phyloP scores from a whole-genome alignment of 768 basidiomycete species.

The Suillus americanus region DNA sequence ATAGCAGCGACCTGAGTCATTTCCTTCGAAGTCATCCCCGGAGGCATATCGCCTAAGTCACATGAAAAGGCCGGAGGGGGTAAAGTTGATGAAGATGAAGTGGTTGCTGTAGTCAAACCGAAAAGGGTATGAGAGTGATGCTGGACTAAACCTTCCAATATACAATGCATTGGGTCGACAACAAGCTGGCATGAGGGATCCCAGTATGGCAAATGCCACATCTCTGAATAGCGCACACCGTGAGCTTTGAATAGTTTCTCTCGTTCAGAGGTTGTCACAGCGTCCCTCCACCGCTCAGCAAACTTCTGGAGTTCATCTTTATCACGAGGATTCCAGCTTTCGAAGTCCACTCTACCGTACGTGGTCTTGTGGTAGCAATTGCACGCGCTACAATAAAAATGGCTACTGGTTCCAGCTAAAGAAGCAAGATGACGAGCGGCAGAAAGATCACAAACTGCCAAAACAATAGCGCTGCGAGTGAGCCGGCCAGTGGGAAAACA shows the following conservation, averaged over 20 bases:
- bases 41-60: neutral
- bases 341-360: conserved; percentile 4
- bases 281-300: conserved; percentile 13
- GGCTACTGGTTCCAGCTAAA: conserved; percentile 19
- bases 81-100: too few relatives aligned
- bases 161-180: conserved; percentile 21
- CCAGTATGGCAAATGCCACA: conserved; percentile 21
- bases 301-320: conserved; percentile 8
- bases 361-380: conserved; percentile 13
- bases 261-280: conserved; percentile 3
- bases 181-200: conserved; percentile 14
- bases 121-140: neutral
- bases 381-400: conserved; percentile 32
- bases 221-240: conserved; percentile 3
- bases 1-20: neutral
- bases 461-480: too few relatives aligned
- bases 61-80: too few relatives aligned
- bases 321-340: conserved; percentile 14
- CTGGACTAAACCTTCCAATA: neutral
- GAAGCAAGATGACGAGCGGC: conserved; percentile 23
- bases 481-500: too few relatives aligned
- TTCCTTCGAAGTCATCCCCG: neutral
- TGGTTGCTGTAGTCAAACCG: neutral
- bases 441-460: conserved; percentile 23
- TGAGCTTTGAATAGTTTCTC: conserved; percentile 11